Base-by-base conservation (phyloP, 805 yeast genomes). In the Candida nonsorbophila region DNA sequence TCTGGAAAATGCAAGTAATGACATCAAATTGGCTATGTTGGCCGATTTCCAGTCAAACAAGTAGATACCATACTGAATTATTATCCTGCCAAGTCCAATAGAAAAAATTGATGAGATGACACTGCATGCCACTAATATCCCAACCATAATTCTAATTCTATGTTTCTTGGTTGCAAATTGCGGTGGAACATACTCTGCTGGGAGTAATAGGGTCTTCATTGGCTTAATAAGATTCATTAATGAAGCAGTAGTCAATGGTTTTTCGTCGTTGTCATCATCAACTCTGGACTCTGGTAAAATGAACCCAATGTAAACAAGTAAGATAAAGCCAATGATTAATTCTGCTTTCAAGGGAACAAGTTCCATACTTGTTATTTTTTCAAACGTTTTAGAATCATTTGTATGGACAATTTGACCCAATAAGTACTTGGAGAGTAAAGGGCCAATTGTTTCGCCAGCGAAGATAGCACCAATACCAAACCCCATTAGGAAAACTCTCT, bases 201-300 rank as follows among this genome's bases (percentile, higher is more conserved):
- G 69, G 14, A 77, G 49, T 72, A 78, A 69, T 11, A 81, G 49
- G 19, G 69, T 44, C 32, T 62, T 65, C 25, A 81, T 47, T 1
- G 84, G 78, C n/a, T n/a, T 8, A 6, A 20, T 7, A 3, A 32
- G 7, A 8, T 16, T 8, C 9, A 31, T 15, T 3, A 15, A 10
- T 4, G 23, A 10, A 5, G 23, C 25, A n/a, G 37, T 33, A 19
- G 55, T 28, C 40, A 45, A 45, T 36, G 43, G 34, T 45, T 51
- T 41, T 37, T 61, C n/a, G n/a, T n/a, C n/a, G n/a, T n/a, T n/a
- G n/a, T n/a, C 70, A 26, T 62, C 58, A 16, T 48, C 42, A 14
- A 81, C 72, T 38, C 87, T 63, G 4, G 87, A 76, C 46, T 83
- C 92, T 3, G 77, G 77, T 7, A 81, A 44, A 3, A 72, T 45